These are phyloP conservation scores for Sonneratia alba DNA, from an alignment of 345 rosid species.

Conservation along the genomic window DNA sequence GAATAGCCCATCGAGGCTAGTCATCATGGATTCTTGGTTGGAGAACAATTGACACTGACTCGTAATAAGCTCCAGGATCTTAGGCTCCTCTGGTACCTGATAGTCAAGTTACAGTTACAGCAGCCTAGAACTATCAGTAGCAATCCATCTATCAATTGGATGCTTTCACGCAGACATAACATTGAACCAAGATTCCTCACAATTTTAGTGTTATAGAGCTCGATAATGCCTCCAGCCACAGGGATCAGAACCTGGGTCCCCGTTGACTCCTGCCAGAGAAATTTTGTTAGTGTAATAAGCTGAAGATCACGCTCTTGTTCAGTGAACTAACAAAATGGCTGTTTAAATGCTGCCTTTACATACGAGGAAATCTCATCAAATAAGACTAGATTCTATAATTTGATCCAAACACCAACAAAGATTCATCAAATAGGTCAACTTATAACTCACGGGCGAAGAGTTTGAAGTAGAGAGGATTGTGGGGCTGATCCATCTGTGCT, in stretches of 20 bases:
- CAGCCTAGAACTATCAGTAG: not conserved
- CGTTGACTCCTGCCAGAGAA: conserved; percentile 30
- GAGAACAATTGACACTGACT: conserved; percentile 29
- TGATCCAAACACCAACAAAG: not conserved
- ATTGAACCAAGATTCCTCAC: conserved; percentile 26
- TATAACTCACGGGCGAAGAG: conserved; percentile 10
- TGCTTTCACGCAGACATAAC: not conserved
- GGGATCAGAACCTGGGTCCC: conserved; percentile 70
- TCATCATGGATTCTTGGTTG: conserved; percentile 17
- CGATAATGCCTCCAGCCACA: conserved; percentile 61
- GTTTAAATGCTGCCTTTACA: not conserved
- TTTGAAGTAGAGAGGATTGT: conserved; percentile 20
- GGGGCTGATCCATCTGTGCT: conserved; percentile 46
- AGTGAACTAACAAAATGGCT: not conserved
- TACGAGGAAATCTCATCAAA: not conserved
- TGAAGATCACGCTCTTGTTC: not conserved
- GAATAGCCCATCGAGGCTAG: conserved; percentile 8
- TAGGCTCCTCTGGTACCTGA: conserved; percentile 58
- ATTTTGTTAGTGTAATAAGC: not conserved
- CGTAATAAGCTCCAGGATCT: conserved; percentile 36
- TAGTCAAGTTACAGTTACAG: conserved; percentile 3
- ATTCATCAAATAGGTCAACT: not conserved
- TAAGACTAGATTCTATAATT: not conserved
- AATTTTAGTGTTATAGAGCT: conserved; percentile 53
- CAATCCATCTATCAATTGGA: not conserved